These are phyloP conservation scores for Scheffersomyces insectosa DNA, from an alignment of 1,139 yeast species.

Conservation along the genomic window DNA sequence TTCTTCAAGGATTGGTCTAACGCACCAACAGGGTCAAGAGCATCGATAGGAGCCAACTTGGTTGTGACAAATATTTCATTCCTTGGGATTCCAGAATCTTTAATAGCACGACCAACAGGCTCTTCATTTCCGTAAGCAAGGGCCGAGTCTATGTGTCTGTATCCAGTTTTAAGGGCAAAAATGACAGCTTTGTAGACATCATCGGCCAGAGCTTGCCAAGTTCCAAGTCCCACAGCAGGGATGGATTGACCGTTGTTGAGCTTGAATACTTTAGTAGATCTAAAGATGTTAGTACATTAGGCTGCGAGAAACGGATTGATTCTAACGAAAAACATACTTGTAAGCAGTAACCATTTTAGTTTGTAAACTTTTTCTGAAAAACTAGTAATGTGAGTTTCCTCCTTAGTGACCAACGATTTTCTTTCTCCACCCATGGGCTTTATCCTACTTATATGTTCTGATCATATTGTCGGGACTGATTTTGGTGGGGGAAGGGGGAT, in stretches of 20 bases:
- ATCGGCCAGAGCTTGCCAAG: slow-evolving; percentile 70
- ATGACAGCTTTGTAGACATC: slow-evolving; percentile 64
- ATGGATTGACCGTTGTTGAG: slow-evolving; percentile 65
- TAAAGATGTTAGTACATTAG: background rate
- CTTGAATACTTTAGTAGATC: slow-evolving; percentile 24
- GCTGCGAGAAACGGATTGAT: background rate
- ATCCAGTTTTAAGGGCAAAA: slow-evolving; percentile 67
- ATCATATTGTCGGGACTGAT: background rate
- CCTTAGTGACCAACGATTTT: background rate
- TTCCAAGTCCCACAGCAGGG: slow-evolving; percentile 76
- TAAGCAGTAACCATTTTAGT: background rate
- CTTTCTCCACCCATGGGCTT: background rate
- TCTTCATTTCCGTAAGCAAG: slow-evolving; percentile 66
- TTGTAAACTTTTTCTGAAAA: background rate
- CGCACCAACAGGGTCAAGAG: slow-evolving; percentile 58
- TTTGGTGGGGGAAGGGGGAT: slow-evolving; percentile 1
- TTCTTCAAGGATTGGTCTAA: slow-evolving; percentile 63
- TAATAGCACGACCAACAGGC: slow-evolving; percentile 65
- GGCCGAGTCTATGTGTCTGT: slow-evolving; percentile 81
- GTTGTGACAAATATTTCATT: slow-evolving; percentile 76
- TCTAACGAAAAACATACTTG: background rate
- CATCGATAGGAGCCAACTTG: slow-evolving; percentile 73
- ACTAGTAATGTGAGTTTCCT: background rate
- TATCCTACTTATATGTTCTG: background rate
- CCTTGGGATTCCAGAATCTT: slow-evolving; percentile 67